Evolutionary conservation across 805 yeast species (phyloP), one percentile per base, ranked within the genome.

Genomic region (Candida nanaspora): DNA sequence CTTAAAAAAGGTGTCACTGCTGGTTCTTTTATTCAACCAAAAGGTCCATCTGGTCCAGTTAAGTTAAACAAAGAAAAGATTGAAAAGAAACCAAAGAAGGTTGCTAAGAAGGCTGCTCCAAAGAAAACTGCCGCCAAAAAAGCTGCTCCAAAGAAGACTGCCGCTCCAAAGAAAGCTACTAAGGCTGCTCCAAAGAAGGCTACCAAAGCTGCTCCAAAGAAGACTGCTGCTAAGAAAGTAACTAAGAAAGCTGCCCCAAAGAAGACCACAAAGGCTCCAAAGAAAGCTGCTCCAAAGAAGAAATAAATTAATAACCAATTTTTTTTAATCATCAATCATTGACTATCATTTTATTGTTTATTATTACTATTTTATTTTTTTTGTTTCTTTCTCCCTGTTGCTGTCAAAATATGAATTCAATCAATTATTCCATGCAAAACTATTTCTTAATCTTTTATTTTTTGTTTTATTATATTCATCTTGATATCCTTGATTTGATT

Each of bases 41-140:
- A 86, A 67, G 95, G 95, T 37, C 82, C 95, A 16, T 80, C 94
- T 11, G 95, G 95, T 38, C 86, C 95, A 36, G 76, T 86, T 48
- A 85, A 86, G 64, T 61, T 82, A 46, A 70, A 66, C 56, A 76
- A 76, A 66, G 61, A 66, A 52, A 38, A 46, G 14, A 61, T 47
- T 36, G 35, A 45, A 10, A 51, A 48, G 28, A n/a, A n/a, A n/a
- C 59, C 56, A 54, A 57, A 59, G 52, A 56, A 48, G n/a, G 27
- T 11, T 11, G 49, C 57, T 21, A 59, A 53, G 46, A 59, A 59
- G 46, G 53, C 56, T 37, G 52, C 63, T 28, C 50, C 58, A 43
- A 55, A 59, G 45, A 53, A 51, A 32, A 53, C 56, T 18, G 60
- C 45, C 20, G 44, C 57, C 18, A 54, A 54, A 48, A 51, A 53